phyloP scores from a whole-genome alignment of 129 eudicot species.

The Helichrysum umbraculigerum region DNA sequence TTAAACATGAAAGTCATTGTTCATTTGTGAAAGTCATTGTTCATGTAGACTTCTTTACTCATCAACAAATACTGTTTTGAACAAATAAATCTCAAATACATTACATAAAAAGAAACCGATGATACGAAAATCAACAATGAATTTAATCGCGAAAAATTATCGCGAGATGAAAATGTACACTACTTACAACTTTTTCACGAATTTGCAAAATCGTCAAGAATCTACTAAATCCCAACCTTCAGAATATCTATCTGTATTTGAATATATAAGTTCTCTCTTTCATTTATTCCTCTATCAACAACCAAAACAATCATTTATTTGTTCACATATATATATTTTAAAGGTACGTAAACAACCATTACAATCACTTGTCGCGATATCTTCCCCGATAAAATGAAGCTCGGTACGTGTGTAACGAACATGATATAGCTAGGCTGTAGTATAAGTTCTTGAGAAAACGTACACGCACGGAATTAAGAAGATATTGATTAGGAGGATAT shows the following conservation, averaged over 20 bases:
- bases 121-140: not conserved
- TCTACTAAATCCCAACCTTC: not conserved
- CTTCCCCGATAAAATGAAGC: not conserved
- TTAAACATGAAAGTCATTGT: not conserved
- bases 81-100: too few relatives aligned
- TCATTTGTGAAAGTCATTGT: too few relatives aligned
- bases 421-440: not conserved
- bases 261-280: not conserved
- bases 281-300: not conserved
- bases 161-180: not conserved
- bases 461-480: conserved; percentile 1
- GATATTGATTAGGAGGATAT: not conserved
- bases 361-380: not conserved
- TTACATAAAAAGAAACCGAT: not conserved
- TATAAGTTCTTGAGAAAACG: not conserved
- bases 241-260: not conserved
- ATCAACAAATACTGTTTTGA: too few relatives aligned
- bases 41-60: too few relatives aligned
- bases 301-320: not conserved
- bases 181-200: not conserved
- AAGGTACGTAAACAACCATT: too few relatives aligned
- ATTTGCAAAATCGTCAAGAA: not conserved
- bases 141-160: too few relatives aligned
- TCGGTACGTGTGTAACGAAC: not conserved
- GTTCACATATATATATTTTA: not conserved